Percentiles rank a stretch among this genome's conserved stretches.
phyloP scores from a whole-genome alignment of 2,329 filamentous ascomycete species.

The Fusarium udum region DNA sequence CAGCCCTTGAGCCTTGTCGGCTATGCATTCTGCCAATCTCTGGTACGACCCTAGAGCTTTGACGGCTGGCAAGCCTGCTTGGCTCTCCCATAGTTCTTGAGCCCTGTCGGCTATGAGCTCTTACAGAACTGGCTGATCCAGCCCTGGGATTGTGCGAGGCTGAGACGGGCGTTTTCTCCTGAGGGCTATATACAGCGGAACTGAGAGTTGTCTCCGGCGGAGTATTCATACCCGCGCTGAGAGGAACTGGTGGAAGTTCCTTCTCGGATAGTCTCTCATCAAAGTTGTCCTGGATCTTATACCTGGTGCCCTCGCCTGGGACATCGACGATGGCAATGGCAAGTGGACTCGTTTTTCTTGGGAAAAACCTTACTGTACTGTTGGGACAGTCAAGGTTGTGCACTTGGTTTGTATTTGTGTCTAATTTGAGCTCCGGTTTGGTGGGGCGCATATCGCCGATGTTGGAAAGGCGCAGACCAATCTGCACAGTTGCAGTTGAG shows the following conservation, averaged over 20 bases:
- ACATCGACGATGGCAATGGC: slow-evolving; percentile 42
- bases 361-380: slow-evolving; percentile 23
- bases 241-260: slow-evolving; percentile 51
- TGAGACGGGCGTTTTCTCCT: slow-evolving; percentile 25
- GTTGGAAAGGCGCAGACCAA: slow-evolving; percentile 73
- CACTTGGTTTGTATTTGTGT: slow-evolving; percentile 43
- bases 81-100: slow-evolving; percentile 15
- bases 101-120: slow-evolving; percentile 29
- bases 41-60: slow-evolving; percentile 8
- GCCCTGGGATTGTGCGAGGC: slow-evolving; percentile 32
- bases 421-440: slow-evolving; percentile 32
- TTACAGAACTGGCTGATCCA: slow-evolving; percentile 29
- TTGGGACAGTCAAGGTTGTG: slow-evolving; percentile 51
- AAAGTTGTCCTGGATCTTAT: slow-evolving; percentile 36
- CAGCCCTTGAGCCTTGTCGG: slow-evolving; percentile 20
- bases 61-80: slow-evolving; percentile 32
- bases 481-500: slow-evolving; percentile 76
- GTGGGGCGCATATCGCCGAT: slow-evolving; percentile 58
- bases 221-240: slow-evolving; percentile 29
- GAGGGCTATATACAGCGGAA: slow-evolving; percentile 62
- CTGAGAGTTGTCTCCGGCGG: slow-evolving; percentile 54
- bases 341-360: slow-evolving; percentile 39
- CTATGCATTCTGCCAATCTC: slow-evolving; percentile 24
- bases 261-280: slow-evolving; percentile 44
- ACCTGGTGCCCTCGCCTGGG: slow-evolving; percentile 36